These are phyloP conservation scores for Alternaria arbusti DNA, from an alignment of 2,329 filamentous ascomycete genomes.

Conservation along the genomic window DNA sequence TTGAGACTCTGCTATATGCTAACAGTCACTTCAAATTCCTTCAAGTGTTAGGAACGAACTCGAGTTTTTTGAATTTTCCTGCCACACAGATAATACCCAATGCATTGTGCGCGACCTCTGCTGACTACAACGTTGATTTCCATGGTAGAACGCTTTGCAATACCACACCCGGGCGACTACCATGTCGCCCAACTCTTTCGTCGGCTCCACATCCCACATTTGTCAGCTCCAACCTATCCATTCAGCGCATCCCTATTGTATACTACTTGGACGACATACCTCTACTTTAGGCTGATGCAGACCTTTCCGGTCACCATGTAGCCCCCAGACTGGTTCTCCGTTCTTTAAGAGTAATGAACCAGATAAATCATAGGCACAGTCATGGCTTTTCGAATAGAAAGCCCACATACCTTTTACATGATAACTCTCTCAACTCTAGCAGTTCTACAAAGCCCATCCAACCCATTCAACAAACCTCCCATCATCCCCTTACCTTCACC, in stretches of 20 bases:
- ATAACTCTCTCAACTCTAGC: not conserved
- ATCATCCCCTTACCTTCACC: not conserved
- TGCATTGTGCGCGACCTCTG: not conserved
- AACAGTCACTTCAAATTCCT: not conserved
- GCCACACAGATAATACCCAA: not conserved
- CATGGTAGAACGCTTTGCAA: not conserved
- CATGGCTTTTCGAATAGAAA: accelerated
- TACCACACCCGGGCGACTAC: not conserved
- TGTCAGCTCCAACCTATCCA: not conserved
- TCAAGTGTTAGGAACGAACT: too few species aligned
- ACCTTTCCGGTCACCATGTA: accelerated
- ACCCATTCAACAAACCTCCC: not conserved
- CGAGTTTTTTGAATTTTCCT: too few species aligned
- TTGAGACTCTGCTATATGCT: not conserved
- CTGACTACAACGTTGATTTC: not conserved
- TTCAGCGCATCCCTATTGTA: not conserved
- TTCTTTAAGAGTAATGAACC: not conserved
- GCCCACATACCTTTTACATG: not conserved
- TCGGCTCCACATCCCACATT: not conserved
- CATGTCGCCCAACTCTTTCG: not conserved
- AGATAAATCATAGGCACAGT: not conserved
- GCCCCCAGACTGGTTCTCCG: not conserved
- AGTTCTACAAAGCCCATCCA: not conserved
- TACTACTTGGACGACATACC: not conserved
- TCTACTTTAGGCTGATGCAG: not conserved